phyloP scores from a whole-genome alignment of 768 basidiomycete species.

The Tricholoma furcatifolium region DNA sequence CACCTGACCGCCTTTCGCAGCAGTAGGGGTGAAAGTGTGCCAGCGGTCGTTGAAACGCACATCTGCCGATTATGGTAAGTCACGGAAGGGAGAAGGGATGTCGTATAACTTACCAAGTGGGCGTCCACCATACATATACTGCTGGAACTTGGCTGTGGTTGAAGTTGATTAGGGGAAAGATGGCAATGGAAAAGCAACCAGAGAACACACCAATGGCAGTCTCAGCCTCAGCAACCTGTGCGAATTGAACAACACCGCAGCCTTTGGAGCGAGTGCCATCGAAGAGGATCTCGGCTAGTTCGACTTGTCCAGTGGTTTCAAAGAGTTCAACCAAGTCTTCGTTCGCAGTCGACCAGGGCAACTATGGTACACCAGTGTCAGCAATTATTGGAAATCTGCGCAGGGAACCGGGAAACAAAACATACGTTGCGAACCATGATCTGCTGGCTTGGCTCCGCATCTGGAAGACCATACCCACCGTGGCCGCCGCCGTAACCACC shows the following conservation, averaged over 20 bases:
- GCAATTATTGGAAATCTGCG: background rate
- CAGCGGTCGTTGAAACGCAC: slow-evolving; percentile 95
- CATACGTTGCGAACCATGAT: slow-evolving; percentile 98
- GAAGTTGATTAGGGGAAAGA: slow-evolving; percentile 1
- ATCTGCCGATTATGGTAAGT: slow-evolving; percentile 40
- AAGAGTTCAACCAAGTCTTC: slow-evolving; percentile 98
- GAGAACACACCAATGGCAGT: slow-evolving; percentile 79
- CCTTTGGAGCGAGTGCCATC: slow-evolving; percentile 93
- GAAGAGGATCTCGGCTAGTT: slow-evolving; percentile 91
- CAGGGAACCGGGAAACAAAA: too few relatives aligned
- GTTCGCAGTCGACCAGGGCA: slow-evolving; percentile 99
- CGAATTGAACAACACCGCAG: slow-evolving; percentile 94
- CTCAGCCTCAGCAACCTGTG: slow-evolving; percentile 83
- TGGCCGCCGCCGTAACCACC: slow-evolving; percentile 31
- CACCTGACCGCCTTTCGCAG: slow-evolving; percentile 84
- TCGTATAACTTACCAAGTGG: slow-evolving; percentile 61
- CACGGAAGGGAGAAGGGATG: background rate
- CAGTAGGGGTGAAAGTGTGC: slow-evolving; percentile 89
- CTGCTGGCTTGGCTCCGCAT: slow-evolving; percentile 89
- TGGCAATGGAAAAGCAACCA: background rate
- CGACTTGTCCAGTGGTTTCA: slow-evolving; percentile 95
- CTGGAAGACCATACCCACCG: slow-evolving; percentile 37
- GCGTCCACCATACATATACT: slow-evolving; percentile 92
- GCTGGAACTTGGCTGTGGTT: slow-evolving; percentile 81
- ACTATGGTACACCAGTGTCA: slow-evolving; percentile 39